Percentiles rank a stretch among this genome's conserved stretches.
Evolutionary conservation across 2,329 filamentous ascomycete species (phyloP).

Genomic region (Fusarium pininemorale): DNA sequence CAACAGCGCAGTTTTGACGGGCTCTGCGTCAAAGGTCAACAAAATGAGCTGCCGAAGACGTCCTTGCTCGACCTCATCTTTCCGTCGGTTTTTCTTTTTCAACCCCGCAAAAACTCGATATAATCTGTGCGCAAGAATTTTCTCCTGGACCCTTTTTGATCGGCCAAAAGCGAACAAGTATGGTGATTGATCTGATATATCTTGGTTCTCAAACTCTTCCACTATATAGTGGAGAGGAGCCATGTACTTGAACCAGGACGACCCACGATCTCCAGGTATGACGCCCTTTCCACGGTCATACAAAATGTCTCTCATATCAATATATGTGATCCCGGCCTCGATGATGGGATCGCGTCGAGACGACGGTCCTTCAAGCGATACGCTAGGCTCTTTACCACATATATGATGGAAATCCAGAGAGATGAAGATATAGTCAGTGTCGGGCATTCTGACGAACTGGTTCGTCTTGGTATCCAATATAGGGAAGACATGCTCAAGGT

Average conservation of each 20-base stretch:
- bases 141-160: constrained; percentile 8
- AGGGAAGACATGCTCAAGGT: neutral
- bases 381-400: neutral
- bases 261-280: constrained; percentile 17
- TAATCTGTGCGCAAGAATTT: neutral
- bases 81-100: constrained; percentile 11
- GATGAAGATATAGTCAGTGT: constrained; percentile 13
- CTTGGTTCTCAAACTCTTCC: constrained; percentile 11
- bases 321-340: constrained; percentile 9
- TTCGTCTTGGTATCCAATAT: neutral
- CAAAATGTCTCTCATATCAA: constrained; percentile 25
- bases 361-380: neutral
- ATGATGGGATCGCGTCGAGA: constrained; percentile 8
- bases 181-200: neutral
- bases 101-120: neutral
- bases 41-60: constrained; percentile 15
- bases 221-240: constrained; percentile 16
- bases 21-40: constrained; percentile 5
- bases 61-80: neutral
- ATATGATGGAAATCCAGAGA: constrained; percentile 10
- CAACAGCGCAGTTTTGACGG: neutral
- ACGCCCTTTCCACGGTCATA: neutral
- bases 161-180: constrained; percentile 27
- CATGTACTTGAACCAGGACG: constrained; percentile 31
- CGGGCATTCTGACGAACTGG: neutral